phyloP scores from a whole-genome alignment of 2,329 filamentous ascomycete genomes.

The Monascus ruber region DNA sequence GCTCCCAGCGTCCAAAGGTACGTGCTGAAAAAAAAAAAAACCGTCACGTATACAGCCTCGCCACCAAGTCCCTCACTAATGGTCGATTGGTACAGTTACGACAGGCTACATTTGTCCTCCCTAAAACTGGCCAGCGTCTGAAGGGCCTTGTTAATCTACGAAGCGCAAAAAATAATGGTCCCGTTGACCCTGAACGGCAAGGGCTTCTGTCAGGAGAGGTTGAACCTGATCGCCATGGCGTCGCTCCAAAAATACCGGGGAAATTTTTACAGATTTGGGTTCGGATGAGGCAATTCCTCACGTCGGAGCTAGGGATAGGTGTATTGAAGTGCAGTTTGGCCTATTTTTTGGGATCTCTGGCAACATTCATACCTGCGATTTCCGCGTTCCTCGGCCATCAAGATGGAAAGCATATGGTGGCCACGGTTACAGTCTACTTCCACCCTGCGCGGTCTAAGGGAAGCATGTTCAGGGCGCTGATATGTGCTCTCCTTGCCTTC shows the following conservation, averaged over 20 bases:
- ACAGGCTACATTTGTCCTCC: constrained; percentile 78
- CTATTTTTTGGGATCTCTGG: constrained; percentile 75
- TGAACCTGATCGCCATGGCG: constrained; percentile 5
- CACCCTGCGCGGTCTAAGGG: constrained; percentile 78
- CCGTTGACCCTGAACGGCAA: constrained; percentile 25
- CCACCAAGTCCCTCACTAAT: constrained; percentile 2
- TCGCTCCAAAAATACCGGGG: constrained; percentile 9
- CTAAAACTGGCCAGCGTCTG: constrained; percentile 72
- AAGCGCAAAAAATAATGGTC: constrained; percentile 28
- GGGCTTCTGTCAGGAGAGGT: constrained; percentile 21
- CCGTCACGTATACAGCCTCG: neutral
- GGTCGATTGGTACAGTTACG: constrained; percentile 44
- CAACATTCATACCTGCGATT: constrained; percentile 67
- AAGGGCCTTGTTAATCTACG: constrained; percentile 70
- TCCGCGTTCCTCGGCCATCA: constrained; percentile 65
- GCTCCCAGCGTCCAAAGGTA: constrained; percentile 23
- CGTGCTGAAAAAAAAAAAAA: constrained; percentile 1
- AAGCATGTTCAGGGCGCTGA: constrained; percentile 76
- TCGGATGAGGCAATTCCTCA: constrained; percentile 48
- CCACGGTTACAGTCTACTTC: constrained; percentile 90
- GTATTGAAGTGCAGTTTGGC: constrained; percentile 87
- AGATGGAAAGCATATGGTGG: constrained; percentile 88
- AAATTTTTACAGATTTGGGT: constrained; percentile 25
- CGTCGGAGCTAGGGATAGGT: constrained; percentile 62
- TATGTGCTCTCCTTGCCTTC: constrained; percentile 67